Base-by-base conservation (phyloP, 1,284 basidiomycete species). In the Cystobasidiaceae sp. region DNA sequence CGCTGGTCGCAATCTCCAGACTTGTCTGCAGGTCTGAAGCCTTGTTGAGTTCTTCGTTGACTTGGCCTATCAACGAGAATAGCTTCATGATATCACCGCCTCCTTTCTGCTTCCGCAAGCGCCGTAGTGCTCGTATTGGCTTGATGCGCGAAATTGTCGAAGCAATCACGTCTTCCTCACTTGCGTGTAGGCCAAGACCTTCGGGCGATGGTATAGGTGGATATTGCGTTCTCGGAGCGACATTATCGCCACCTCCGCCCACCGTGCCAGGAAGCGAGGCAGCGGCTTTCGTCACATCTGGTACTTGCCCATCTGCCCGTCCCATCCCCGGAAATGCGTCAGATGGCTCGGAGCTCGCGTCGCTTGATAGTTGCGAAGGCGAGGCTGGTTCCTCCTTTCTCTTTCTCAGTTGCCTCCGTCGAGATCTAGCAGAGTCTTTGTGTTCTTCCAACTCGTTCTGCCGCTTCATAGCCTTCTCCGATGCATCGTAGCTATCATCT, bases 31-130 rank as follows among this genome's bases (percentile, higher is more conserved):
- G 75, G 70, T 90, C 86, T 0, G 82, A 79, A 2, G 89, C 86
- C 3, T 82, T 81, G 0, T 84, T 84, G 4, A 92, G 81, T 75
- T 93, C 90, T 69, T 92, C 88, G 75, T 90, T 91, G 73, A 91
- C 87, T 76, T 93, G 88, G 28, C 84, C 82, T 72, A 92, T 83
- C 6, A 92, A 84, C 0, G 86, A 84, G 68, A 91, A 87, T 0
- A 90, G 82, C 72, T 91, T 88, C 84, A 90, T 77, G n/a, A 57
- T 37, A 19, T 44, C 43, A 21, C 23, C 37, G 57, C 58, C 32
- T 4, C 67, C 61, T 21, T 58, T 57, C 19, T 54, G 30, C 21
- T 67, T 80, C 3, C 87, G 80, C 67, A 89, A 78, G 1, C 89
- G 80, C 68, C 89, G 84, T 3, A 92, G 79, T 0, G 88, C 86